Base-by-base conservation (phyloP, 1,139 yeast genomes). In the Protomyces inundatus region DNA sequence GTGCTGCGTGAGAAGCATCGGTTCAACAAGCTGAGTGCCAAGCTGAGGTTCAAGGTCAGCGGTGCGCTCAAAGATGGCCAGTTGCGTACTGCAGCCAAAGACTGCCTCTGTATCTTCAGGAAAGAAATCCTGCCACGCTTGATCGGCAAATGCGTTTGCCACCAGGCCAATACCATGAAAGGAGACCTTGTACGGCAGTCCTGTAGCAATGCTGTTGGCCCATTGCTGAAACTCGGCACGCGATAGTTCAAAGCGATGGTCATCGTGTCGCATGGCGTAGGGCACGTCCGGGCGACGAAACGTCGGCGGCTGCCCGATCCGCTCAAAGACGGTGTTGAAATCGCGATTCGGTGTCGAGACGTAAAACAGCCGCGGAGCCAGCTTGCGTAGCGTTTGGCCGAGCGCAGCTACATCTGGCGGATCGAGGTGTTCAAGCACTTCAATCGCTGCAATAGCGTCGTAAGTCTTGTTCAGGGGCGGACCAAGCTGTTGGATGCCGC, bases 391-490 rank as follows among this genome's bases (percentile, higher is more conserved):
- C 14, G 34, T 30, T 5, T 37, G 23, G 7, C 55, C 40, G 6
- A 62, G 16, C n/a, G 55, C 54, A 16, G 16, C 52, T 5, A 62
- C 51, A 23, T 52, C 62, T 10, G 36, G 42, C 1, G 58, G 58
- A n/a, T 55, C 54, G 12, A 56, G 51, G 52, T 62, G 65, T 35
- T 62, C 65, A 7, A 62, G 39, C 16, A 62, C 61, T 35, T 62
- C 65, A n/a, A 54, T 56, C 10, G 65, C 65, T 9, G 59, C 61
- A n/a, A 62, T 39, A 23, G 58, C 62, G n/a, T 62, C 65, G 37
- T 39, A 52, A 6, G 16, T 30, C 16, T 37, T 32, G 5, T 3
- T 48, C 51, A 12, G 46, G 6, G 34, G 39, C 7, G 16, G 53
- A 12, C 54, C 54, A 4, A 62, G 39, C 14, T 62, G 50, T 35